Base-by-base conservation (phyloP, 352 stramenopile genomes). In the Pythium pyrilobum region DNA sequence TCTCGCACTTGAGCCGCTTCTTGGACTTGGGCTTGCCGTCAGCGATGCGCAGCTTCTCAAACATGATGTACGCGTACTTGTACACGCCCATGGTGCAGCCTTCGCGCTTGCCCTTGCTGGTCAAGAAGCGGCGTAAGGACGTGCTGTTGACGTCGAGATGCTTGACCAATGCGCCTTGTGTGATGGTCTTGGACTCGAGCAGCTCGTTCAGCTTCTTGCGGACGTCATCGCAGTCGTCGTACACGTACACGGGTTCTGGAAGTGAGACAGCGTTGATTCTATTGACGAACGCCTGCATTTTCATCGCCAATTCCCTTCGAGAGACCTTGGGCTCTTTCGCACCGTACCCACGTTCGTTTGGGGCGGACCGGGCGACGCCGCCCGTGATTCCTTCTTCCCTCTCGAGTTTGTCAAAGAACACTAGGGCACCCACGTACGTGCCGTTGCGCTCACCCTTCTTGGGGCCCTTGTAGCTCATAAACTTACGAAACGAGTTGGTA, bases 221-320 rank as follows among this genome's bases (percentile, higher is more conserved):
- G 39, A 85, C 47, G 15, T 71, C 70, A 18, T 85, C 72, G 43
- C 71, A 85, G 56, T 85, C 68, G 58, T 85, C 74, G 36, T 44
- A 85, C 49, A 85, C 69, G 21, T 66, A 64, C 24, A 85, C 58
- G 18, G 57, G 45, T 31, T 74, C 71, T 23, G 69, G 37, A 16
- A 85, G 41, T 18, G 60, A n/a, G 18, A 80, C 60, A 2, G 69
- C 59, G 20, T 66, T 31, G 52, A 79, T 62, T 23, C 73, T 64
- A 25, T 70, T 41, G 1, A 84, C 42, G 10, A 73, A 50, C 7
- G 61, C 64, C n/a, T 69, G 43, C 13, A 48, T 64, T 16, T 72
- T 49, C 15, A 66, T 62, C 24, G 56, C 43, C 34, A 71, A 63
- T 10, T 60, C 37, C 32, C 34, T 57, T n/a, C 50, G 51, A 5